These are phyloP conservation scores for Fusarium sororula DNA, from an alignment of 2,329 filamentous ascomycete genomes.

Conservation along the genomic window DNA sequence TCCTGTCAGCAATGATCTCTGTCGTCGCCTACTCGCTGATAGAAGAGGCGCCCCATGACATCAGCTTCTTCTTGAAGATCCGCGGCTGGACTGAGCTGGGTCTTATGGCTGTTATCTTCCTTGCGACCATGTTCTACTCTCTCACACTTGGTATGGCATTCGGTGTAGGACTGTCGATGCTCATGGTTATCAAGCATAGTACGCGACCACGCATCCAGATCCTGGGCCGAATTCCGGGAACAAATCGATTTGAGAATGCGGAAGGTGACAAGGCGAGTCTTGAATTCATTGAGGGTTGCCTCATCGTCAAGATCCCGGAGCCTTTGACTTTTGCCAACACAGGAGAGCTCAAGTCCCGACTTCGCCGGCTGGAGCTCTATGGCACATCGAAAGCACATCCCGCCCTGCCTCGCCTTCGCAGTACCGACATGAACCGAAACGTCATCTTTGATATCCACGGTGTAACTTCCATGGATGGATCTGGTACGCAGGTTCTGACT, in stretches of 20 bases:
- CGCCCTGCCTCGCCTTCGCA: conserved; percentile 80
- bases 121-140: conserved; percentile 94
- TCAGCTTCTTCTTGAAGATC: conserved; percentile 88
- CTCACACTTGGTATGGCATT: conserved; percentile 92
- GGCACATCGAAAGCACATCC: conserved; percentile 88
- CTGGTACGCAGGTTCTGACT: conserved; percentile 87
- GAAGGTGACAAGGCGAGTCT: conserved; percentile 76
- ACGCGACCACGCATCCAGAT: conserved; percentile 97
- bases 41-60: conserved; percentile 93
- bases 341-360: conserved; percentile 84
- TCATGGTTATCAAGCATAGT: conserved; percentile 89
- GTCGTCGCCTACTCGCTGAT: conserved; percentile 95
- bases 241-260: conserved; percentile 85
- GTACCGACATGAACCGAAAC: conserved; percentile 85
- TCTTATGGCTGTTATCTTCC: conserved; percentile 90
- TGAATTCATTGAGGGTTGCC: conserved; percentile 89
- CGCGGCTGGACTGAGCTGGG: conserved; percentile 85
- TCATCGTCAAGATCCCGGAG: conserved; percentile 98
- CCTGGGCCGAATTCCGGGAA: conserved; percentile 86
- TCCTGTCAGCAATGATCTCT: conserved; percentile 91
- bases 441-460: conserved; percentile 98
- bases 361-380: conserved; percentile 87
- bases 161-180: conserved; percentile 87
- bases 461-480: conserved; percentile 94
- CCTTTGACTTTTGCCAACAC: conserved; percentile 98